These are phyloP conservation scores for Solanum arcanum DNA, from an alignment of 257 asterid species.

Conservation along the genomic window DNA sequence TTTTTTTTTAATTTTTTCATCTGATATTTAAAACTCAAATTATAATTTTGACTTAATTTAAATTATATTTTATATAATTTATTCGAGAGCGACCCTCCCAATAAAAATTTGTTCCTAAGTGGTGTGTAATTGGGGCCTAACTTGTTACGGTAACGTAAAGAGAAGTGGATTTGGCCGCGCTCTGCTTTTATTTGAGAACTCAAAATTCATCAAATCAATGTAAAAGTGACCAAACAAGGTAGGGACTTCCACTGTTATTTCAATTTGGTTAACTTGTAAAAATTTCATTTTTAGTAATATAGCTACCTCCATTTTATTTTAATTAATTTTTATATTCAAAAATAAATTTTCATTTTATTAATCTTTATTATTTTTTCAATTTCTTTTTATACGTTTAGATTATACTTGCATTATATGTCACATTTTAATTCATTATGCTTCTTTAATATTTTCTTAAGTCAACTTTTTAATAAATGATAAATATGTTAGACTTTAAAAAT, in stretches of 20 bases:
- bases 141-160: background rate
- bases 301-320: background rate
- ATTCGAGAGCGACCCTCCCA: no score
- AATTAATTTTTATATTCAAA: background rate
- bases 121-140: background rate
- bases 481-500: no score
- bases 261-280: background rate
- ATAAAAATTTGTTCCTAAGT: background rate
- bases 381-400: no score
- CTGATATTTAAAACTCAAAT: no score
- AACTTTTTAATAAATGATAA: no score
- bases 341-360: no score
- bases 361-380: no score
- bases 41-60: no score
- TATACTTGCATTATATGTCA: no score
- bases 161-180: background rate
- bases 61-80: accelerated
- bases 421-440: no score
- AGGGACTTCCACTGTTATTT: background rate
- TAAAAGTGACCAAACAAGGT: background rate
- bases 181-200: background rate
- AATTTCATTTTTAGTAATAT: background rate
- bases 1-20: no score
- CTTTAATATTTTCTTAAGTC: no score
- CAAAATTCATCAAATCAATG: background rate